These are phyloP conservation scores for Geosmithia flava DNA, from an alignment of 2,329 filamentous ascomycete species.

Conservation along the genomic window DNA sequence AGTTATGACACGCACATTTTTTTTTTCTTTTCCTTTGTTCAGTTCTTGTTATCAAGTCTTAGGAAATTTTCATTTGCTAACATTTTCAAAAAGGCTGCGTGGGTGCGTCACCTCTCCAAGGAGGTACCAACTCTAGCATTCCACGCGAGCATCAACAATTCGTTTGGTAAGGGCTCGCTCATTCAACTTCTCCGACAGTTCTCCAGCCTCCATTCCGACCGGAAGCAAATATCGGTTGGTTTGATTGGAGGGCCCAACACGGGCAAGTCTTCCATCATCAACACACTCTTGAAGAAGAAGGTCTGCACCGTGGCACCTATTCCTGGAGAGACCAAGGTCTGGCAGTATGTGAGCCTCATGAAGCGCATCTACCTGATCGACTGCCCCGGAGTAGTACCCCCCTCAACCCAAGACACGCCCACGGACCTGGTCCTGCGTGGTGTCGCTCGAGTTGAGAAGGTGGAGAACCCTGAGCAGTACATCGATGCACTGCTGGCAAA, in stretches of 20 bases:
- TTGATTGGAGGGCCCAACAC: conserved; percentile 73
- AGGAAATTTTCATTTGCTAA: conserved; percentile 2
- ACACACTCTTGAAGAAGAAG: conserved; percentile 87
- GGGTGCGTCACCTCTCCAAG: conserved; percentile 80
- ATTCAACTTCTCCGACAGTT: conserved; percentile 92
- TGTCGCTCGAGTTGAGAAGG: conserved; percentile 89
- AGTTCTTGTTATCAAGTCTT: conserved; percentile 1
- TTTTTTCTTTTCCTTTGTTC: not conserved
- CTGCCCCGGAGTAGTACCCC: conserved; percentile 91
- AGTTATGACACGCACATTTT: conserved; percentile 89
- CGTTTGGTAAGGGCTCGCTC: conserved; percentile 89
- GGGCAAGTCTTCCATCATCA: conserved; percentile 95
- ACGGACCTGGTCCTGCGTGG: conserved; percentile 83
- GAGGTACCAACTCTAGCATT: conserved; percentile 92
- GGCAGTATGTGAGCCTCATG: conserved; percentile 92
- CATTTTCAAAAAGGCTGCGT: conserved; percentile 57
- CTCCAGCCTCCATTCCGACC: conserved; percentile 72
- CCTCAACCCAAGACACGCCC: conserved; percentile 70
- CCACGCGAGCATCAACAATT: conserved; percentile 88
- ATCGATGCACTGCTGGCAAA: conserved; percentile 70
- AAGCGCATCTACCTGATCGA: conserved; percentile 86
- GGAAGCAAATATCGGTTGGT: conserved; percentile 91
- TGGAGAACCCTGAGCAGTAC: conserved; percentile 93
- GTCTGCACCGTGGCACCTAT: conserved; percentile 90
- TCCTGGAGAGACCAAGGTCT: conserved; percentile 92